These are phyloP conservation scores for Ophiosphaerella korrae DNA, from an alignment of 2,329 filamentous ascomycete genomes.

Conservation along the genomic window DNA sequence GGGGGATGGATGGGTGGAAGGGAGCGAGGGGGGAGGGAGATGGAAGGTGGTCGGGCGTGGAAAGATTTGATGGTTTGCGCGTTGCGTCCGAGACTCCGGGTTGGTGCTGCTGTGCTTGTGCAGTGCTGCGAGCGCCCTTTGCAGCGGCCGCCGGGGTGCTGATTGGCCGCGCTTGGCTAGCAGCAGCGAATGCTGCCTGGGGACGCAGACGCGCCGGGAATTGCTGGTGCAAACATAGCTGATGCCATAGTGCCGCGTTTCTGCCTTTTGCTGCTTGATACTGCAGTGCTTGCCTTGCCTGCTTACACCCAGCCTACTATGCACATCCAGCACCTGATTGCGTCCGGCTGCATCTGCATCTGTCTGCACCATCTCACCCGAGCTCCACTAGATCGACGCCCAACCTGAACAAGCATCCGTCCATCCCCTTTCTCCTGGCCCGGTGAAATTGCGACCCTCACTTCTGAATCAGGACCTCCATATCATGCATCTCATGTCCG, in stretches of 20 bases:
- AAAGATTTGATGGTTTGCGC: conserved; percentile 14
- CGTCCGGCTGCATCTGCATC: too few species aligned
- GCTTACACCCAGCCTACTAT: too few species aligned
- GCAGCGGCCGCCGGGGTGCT: neutral
- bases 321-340: too few species aligned
- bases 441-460: conserved; percentile 17
- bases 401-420: conserved; percentile 15
- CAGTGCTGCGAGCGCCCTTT: too few species aligned
- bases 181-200: neutral
- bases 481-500: conserved; percentile 34
- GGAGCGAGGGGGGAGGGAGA: neutral
- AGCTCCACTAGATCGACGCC: conserved; percentile 21
- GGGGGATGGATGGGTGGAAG: conserved; percentile 18
- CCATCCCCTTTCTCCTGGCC: conserved; percentile 35
- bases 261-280: too few species aligned
- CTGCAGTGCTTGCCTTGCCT: too few species aligned
- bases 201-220: too few species aligned
- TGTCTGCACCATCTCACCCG: conserved; percentile 6
- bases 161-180: conserved; percentile 1
- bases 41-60: too few species aligned
- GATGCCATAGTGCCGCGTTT: too few species aligned
- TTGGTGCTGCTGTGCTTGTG: too few species aligned
- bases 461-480: conserved; percentile 20
- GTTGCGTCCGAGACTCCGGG: too few species aligned
- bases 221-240: too few species aligned